Conservation (phyloP, 768 basidiomycete genomes). For the Macrolepiota fuliginosa region DNA sequence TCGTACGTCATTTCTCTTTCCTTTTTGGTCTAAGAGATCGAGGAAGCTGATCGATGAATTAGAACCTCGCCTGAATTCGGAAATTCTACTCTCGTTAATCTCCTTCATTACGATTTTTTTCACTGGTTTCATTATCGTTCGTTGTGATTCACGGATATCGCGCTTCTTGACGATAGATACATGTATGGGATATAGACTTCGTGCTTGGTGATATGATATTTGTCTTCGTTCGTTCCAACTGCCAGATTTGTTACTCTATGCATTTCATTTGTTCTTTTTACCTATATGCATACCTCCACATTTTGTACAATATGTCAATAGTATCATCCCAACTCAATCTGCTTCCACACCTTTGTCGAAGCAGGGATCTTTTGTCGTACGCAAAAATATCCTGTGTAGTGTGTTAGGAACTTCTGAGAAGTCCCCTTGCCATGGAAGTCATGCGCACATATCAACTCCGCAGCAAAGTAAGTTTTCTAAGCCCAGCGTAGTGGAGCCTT, state of each 20-base stretch:
- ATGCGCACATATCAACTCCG: no score
- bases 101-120: neutral
- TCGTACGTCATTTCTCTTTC: constrained; percentile 4
- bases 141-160: neutral
- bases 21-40: neutral
- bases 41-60: neutral
- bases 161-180: neutral
- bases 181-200: constrained; percentile 1
- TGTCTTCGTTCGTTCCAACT: neutral
- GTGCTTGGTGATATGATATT: neutral
- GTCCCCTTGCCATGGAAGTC: no score
- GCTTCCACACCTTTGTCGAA: constrained; percentile 20
- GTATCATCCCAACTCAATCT: constrained; percentile 16
- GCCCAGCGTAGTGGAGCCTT: neutral
- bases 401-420: no score
- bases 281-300: constrained; percentile 9
- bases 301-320: neutral
- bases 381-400: no score
- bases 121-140: neutral
- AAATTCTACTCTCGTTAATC: neutral
- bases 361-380: no score
- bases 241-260: neutral
- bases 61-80: constrained; percentile 2
- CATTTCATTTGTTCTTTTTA: neutral
- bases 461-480: no score